Percentiles rank a stretch among this genome's conserved stretches.
phyloP scores from a whole-genome alignment of 768 basidiomycete genomes.

The Russula sp. region DNA sequence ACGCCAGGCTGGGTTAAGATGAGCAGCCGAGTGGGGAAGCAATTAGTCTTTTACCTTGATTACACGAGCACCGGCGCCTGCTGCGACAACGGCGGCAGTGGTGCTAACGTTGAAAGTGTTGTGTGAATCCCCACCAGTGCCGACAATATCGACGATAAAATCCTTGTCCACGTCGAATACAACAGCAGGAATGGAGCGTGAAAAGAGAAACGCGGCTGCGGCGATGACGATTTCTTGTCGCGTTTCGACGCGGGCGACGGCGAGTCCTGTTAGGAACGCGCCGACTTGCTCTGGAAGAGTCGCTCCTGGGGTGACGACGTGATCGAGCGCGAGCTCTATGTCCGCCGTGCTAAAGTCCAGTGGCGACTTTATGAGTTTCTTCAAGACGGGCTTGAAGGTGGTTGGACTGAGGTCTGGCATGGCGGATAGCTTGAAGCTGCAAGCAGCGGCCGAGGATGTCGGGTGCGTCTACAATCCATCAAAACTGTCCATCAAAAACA shows the following conservation, averaged over 20 bases:
- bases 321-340: conserved; percentile 66
- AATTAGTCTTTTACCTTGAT: conserved; percentile 64
- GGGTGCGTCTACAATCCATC: no score
- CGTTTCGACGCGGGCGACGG: conserved; percentile 73
- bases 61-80: conserved; percentile 90
- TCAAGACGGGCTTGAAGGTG: conserved; percentile 74
- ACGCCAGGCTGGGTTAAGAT: conserved; percentile 8
- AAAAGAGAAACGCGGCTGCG: conserved; percentile 70
- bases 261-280: conserved; percentile 84
- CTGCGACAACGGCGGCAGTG: conserved; percentile 88
- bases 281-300: conserved; percentile 76
- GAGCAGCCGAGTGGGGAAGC: conserved; percentile 1
- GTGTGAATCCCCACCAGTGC: conserved; percentile 93
- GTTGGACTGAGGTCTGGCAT: conserved; percentile 36
- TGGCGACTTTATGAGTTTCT: conserved; percentile 75
- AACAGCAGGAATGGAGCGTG: conserved; percentile 60
- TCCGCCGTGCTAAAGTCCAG: conserved; percentile 79
- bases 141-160: conserved; percentile 77
- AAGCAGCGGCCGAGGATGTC: no score
- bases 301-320: conserved; percentile 64
- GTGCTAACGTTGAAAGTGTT: conserved; percentile 98
- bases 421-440: no score
- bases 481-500: no score
- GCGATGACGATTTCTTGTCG: conserved; percentile 74
- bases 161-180: conserved; percentile 61